phyloP scores from a whole-genome alignment of 805 yeast genomes.

The Cyberlindnera euphorbiiphila region DNA sequence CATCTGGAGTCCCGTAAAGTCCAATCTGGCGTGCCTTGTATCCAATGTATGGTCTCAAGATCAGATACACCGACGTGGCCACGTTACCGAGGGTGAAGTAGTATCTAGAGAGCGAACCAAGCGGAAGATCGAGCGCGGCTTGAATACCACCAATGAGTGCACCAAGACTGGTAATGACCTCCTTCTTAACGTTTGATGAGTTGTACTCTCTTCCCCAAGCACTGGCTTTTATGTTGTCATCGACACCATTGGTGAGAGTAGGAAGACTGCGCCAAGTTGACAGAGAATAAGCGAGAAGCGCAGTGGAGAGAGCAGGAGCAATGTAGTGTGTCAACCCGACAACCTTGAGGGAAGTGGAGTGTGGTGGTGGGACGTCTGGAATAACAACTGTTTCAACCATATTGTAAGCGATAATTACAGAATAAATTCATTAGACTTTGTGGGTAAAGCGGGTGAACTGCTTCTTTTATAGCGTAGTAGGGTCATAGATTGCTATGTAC shows the following conservation, averaged over 20 bases:
- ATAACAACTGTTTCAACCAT: constrained; percentile 11
- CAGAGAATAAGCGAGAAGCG: constrained; percentile 14
- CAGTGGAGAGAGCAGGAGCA: constrained; percentile 18
- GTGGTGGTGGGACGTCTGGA: constrained; percentile 10
- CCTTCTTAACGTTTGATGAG: constrained; percentile 10
- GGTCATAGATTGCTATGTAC: too few species aligned
- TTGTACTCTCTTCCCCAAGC: constrained; percentile 18
- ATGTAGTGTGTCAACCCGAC: constrained; percentile 18
- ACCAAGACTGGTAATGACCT: constrained; percentile 10
- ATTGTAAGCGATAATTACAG: too few species aligned
- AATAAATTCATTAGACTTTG: too few species aligned
- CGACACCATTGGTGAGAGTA: constrained; percentile 13
- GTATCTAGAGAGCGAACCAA: constrained; percentile 16
- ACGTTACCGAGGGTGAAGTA: constrained; percentile 20
- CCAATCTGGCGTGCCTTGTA: constrained; percentile 15
- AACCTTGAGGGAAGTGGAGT: constrained; percentile 4
- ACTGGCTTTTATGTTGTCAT: too few species aligned
- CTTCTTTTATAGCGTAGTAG: too few species aligned
- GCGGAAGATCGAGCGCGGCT: constrained; percentile 14
- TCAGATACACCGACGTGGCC: constrained; percentile 11
- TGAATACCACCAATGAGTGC: constrained; percentile 17
- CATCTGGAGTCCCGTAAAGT: constrained; percentile 4
- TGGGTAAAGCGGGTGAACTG: too few species aligned
- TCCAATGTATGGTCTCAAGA: constrained; percentile 18
- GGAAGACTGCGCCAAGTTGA: constrained; percentile 20